Evolutionary conservation across 2,329 filamentous ascomycete genomes (phyloP), one percentile per base, ranked within the genome.

Genomic region (Fusarium robinianum): DNA sequence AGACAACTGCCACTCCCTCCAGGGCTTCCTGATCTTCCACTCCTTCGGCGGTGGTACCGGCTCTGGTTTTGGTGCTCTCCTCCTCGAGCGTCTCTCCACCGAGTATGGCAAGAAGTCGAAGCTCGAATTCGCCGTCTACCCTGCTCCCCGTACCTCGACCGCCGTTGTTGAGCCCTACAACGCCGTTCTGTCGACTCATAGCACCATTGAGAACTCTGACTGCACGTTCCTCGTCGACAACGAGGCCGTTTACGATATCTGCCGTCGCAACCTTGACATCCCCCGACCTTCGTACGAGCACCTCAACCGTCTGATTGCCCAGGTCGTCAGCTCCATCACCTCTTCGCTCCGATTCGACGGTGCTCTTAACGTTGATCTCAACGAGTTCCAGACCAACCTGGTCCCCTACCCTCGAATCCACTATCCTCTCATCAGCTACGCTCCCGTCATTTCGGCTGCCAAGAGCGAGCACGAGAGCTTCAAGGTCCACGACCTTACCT

Each of bases 381-480:
- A 87, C 77, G 84, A 87, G 72, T 87, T 88, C 78, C 84, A 87
- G 77, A 87, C 84, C 67, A 87, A 87, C 74, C 66, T 88, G 71
- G 84, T 87, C 39, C 84, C 84, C 17, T 87, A 85, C 69, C 84
- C 84, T 23, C 83, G 84, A 67, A 87, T 88, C 57, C 84, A 87
- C 75, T 88, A 86, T 70, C 84, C 84, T 38, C 72, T 87, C 32
- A 85, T 87, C 72, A 84, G 80, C 73, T 87, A 87, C 64, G 83
- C 84, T 8, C 84, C 84, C 21, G 84, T 88, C 58, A 77, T 87
- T 54, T 87, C 83, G 15, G 81, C 83, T 46, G 77, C 80, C 74
- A 88, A 88, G 80, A 89, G 86, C 70, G 81, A 84, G 33, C 88
- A 94, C 66, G 88, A 94, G 76, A 89, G 86, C 76, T 91, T 91